Evolutionary conservation across 768 basidiomycete genomes (phyloP).

Genomic region (Gloeopeniophorella convolvens): DNA sequence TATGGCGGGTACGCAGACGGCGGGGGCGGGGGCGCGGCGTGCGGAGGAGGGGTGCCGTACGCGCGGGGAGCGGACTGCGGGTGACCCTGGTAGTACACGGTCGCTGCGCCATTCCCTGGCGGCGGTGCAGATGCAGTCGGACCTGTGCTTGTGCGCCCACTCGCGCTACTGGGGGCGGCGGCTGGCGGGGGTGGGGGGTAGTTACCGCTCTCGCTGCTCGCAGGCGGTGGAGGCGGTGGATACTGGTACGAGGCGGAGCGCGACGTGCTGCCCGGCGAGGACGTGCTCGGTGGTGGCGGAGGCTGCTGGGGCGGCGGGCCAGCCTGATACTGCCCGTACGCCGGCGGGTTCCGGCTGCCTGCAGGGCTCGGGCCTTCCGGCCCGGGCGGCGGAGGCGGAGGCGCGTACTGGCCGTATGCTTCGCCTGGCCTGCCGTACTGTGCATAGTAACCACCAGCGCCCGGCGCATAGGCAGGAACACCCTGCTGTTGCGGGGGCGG

Average conservation of each 20-base stretch:
- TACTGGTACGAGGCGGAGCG: conserved; percentile 13
- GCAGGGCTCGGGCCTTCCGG: conserved; percentile 10
- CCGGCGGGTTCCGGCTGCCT: conserved; percentile 1
- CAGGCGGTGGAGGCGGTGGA: conserved; percentile 7
- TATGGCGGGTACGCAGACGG: conserved; percentile 8
- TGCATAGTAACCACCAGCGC: conserved; percentile 6
- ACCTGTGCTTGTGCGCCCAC: conserved; percentile 11
- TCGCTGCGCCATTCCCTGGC: conserved; percentile 7
- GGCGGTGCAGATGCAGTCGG: conserved; percentile 10
- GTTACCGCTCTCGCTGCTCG: conserved; percentile 1
- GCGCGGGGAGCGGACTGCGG: conserved; percentile 2
- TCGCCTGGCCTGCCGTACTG: conserved; percentile 14
- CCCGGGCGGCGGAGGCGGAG: conserved; percentile 9
- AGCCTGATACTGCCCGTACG: conserved; percentile 14
- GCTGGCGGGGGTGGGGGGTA: conserved; percentile 4
- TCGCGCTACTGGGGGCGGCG: conserved; percentile 4
- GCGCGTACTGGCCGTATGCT: conserved; percentile 7
- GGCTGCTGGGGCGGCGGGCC: conserved; percentile 13
- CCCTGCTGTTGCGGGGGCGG: conserved; percentile 19
- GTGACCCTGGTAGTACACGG: conserved; percentile 16
- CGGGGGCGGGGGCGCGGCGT: conserved; percentile 14
- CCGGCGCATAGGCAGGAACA: conserved; percentile 1
- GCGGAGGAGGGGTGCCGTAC: conserved; percentile 9
- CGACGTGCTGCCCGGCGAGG: conserved; percentile 11
- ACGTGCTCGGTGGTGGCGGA: conserved; percentile 11